Base-by-base conservation (phyloP, 345 rosid genomes). In the Pugionium dolabratum region DNA sequence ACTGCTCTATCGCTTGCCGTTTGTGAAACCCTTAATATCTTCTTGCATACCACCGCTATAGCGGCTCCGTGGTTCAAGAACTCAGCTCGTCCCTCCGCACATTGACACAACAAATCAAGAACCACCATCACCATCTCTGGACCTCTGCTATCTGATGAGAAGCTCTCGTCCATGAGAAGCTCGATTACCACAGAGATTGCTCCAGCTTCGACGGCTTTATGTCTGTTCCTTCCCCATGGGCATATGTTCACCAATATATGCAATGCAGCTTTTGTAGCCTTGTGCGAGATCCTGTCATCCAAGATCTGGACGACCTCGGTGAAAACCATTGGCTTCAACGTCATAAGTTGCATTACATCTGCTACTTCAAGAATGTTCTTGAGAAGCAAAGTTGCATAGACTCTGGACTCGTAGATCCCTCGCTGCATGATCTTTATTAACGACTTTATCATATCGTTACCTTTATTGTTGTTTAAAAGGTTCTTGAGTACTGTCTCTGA, bases 31-130 rank as follows among this genome's bases (percentile, higher is more conserved):
- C 91, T 81, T 44, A 93, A 82, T 46, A 93, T 87, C 83, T 79
- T 93, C 67, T 89, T 87, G 2, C 85, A 81, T 31, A 93, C 91
- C 1, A 85, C 80, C 0, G 96, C 96, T 4, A 93, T 39, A 48
- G 91, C 90, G 0, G 88, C 88, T 1, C 82, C 80, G 28, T 93
- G 96, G 25, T 67, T 65, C 54, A 90, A 63, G 35, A 89, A 75
- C 73, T 83, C 87, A 4, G 93, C 81, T 56, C 98, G 79, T 63
- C 98, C 98, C 55, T 89, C 96, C 0, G 97, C 96, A 36, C 85
- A 82, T 63, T 70, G 78, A 56, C 91, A 89, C 39, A 87, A 54
- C 39, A 70, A 59, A 69, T 86, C 96, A 46, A 90, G 71, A 39
- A 78, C 82, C n/a, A 67, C 75, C 44, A 91, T 68, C 1, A 75